Base-by-base conservation (phyloP, 257 asterid species). In the Marsdenia floribunda region DNA sequence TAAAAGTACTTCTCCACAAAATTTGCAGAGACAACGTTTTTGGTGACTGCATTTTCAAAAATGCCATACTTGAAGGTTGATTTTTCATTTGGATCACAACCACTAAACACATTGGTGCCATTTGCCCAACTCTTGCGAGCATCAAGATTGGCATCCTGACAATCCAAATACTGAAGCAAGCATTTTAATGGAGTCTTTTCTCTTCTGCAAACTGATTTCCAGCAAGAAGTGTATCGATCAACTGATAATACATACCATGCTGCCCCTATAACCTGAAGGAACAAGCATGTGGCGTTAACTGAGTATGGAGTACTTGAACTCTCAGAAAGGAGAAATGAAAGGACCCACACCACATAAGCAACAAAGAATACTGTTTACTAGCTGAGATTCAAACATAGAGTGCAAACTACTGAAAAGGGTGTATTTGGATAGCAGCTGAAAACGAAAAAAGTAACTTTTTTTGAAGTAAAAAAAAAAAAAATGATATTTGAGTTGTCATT, bases 191-290 rank as follows among this genome's bases (percentile, higher is more conserved):
- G 85, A 77, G 57, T 72, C 6, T 70, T 71, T 83, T 93, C 98
- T 35, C 78, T 79, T 80, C 73, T 89, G 91, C 98, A 93, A 65
- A 76, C 74, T 37, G 96, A 88, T 86, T 87, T 93, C 97, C 91
- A 91, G 83, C 98, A 93, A 80, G 96, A 85, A 76, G 90, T 86
- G 83, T 91, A 91, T 26, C 98, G 93, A 71, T 93, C 98, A 68
- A 90, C 85, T 3, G 98, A 93, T 73, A 88, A 80, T 72, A 93
- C 92, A 73, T 93, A 93, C 98, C 98, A 91, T 75, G 98, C 86
- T 55, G 98, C 97, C 71, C 98, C 98, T 69, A 93, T 80, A 54
- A 93, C 98, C 98, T 91, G 70, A 26, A 76, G 63, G 3, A 59
- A 60, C 49, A 79, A 66, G 9, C 58, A 57, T 54, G 64, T 49